Evolutionary conservation across 176 grass and related monocot species (phyloP).

Genomic region (Rhynchospora breviuscula): DNA sequence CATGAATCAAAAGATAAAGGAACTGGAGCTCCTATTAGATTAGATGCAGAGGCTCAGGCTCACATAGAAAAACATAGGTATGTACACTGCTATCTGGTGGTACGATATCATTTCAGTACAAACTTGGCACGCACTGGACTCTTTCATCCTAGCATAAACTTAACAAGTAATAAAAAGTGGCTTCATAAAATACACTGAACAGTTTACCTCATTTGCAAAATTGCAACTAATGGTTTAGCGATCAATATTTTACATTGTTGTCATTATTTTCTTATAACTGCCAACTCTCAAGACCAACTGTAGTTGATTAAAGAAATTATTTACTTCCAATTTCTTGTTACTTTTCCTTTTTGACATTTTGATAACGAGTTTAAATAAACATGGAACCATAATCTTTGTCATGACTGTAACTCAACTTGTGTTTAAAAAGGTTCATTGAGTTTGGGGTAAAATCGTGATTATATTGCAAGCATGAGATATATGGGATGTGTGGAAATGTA

Average conservation of each 20-base stretch:
- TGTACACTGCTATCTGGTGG: neutral
- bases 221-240: neutral
- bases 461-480: neutral
- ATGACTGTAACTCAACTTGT: neutral
- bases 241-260: neutral
- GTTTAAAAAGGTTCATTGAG: neutral
- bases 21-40: conserved; percentile 50
- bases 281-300: too few species aligned
- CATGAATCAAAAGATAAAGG: conserved; percentile 42
- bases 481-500: neutral
- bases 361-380: neutral
- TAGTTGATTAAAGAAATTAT: neutral
- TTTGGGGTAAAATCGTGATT: neutral
- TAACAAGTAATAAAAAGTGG: neutral
- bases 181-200: neutral
- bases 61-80: conserved; percentile 90
- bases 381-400: neutral
- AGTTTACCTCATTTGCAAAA: neutral
- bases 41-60: conserved; percentile 72
- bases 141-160: neutral
- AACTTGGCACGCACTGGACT: neutral
- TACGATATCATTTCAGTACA: neutral
- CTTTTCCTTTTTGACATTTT: neutral
- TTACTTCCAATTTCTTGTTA: neutral
- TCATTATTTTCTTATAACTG: too few species aligned